These are phyloP conservation scores for Fusarium duplospermum DNA, from an alignment of 2,329 filamentous ascomycete genomes.

Conservation along the genomic window DNA sequence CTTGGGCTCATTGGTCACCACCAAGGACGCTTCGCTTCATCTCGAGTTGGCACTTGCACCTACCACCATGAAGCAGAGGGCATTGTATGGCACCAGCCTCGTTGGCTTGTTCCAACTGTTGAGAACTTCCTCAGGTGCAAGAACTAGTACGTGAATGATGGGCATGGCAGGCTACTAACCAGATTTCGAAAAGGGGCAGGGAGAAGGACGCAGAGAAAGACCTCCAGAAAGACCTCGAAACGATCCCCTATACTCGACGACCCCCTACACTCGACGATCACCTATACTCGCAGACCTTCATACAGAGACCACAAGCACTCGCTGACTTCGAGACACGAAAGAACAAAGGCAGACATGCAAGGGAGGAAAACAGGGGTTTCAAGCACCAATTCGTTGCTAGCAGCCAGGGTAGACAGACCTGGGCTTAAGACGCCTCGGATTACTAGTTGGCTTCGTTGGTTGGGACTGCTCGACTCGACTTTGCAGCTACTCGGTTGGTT, in stretches of 20 bases:
- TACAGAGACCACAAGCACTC: background rate
- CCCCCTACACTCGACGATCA: background rate
- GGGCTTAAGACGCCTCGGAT: background rate
- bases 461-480: background rate
- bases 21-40: background rate
- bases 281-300: background rate
- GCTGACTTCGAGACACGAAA: background rate
- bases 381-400: background rate
- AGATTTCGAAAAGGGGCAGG: background rate
- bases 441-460: background rate
- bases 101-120: too few species aligned
- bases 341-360: background rate
- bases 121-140: background rate
- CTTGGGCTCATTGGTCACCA: background rate
- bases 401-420: background rate
- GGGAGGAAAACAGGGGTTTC: background rate
- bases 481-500: background rate
- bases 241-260: background rate
- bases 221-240: background rate
- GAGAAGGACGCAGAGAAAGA: background rate
- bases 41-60: background rate
- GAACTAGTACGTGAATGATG: background rate
- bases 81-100: background rate
- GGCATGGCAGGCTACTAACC: background rate
- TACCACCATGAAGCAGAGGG: background rate